A percentile compares a stretch with the other conserved stretches of the same genome.
Conservation (phyloP, 2,329 filamentous ascomycete species). For the Sporothrix dimorphospora region DNA sequence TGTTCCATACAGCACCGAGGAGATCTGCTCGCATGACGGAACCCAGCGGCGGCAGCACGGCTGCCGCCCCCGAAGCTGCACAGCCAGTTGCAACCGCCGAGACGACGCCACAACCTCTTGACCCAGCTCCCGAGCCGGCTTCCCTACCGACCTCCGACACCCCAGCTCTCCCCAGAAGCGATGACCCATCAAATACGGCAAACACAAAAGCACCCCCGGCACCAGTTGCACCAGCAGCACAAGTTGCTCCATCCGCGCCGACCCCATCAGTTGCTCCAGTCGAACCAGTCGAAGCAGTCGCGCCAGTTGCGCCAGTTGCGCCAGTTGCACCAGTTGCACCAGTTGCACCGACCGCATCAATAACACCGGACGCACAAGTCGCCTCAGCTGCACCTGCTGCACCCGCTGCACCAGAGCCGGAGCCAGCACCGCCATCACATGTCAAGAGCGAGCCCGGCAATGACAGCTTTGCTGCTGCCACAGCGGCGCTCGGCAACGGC, state of each 20-base stretch:
- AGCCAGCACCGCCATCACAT: background rate
- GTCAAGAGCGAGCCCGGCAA: constrained; percentile 24
- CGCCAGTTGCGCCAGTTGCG: background rate
- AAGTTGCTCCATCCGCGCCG: too few relatives aligned
- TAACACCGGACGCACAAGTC: background rate
- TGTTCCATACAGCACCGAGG: background rate
- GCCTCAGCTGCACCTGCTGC: background rate
- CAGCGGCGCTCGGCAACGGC: constrained; percentile 7
- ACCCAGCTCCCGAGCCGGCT: background rate
- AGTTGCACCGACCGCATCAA: too few relatives aligned
- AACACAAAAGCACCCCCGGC: background rate
- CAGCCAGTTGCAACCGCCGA: constrained; percentile 3
- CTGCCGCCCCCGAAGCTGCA: constrained; percentile 20
- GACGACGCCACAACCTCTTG: constrained; percentile 4
- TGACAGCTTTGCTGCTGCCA: background rate
- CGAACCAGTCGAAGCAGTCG: background rate
- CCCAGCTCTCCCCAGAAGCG: background rate
- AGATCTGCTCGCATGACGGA: constrained; percentile 23
- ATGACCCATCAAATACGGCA: background rate
- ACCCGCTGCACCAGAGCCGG: background rate
- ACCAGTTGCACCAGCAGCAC: background rate
- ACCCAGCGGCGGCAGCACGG: constrained; percentile 24
- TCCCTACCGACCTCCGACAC: background rate
- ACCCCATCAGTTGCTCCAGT: background rate
- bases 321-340: background rate